Evolutionary conservation across 768 basidiomycete species (phyloP).

Genomic region (Amanita pallidorosea): DNA sequence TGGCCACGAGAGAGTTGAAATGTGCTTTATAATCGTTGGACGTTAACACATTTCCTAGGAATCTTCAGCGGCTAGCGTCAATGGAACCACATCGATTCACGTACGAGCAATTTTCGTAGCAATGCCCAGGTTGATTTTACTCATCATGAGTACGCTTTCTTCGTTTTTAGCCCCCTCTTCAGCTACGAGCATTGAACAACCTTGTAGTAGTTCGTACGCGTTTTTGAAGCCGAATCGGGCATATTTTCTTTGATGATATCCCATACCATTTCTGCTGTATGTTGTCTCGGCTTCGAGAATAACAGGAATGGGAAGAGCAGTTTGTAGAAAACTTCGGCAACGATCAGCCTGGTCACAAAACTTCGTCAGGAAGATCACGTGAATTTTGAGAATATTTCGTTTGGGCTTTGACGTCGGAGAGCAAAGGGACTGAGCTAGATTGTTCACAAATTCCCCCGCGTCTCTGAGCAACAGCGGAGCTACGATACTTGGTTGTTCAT

Average conservation of each 20-base stretch:
- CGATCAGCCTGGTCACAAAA: slow-evolving; percentile 20
- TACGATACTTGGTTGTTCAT: slow-evolving; percentile 37
- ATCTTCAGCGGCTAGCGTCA: not conserved
- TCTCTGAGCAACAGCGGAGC: slow-evolving; percentile 33
- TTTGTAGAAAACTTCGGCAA: slow-evolving; percentile 30
- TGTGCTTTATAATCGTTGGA: slow-evolving; percentile 35
- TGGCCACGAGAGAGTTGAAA: slow-evolving; percentile 37
- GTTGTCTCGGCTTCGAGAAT: slow-evolving; percentile 61
- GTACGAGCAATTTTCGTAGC: slow-evolving; percentile 58
- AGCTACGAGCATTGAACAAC: slow-evolving; percentile 38
- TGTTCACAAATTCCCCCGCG: slow-evolving; percentile 32
- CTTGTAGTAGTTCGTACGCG: slow-evolving; percentile 37
- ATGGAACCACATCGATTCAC: slow-evolving; percentile 8
- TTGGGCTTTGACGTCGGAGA: slow-evolving; percentile 32
- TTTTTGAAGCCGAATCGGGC: slow-evolving; percentile 7
- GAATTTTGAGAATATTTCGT: slow-evolving; percentile 40
- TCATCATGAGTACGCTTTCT: slow-evolving; percentile 28
- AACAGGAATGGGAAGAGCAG: slow-evolving; percentile 67
- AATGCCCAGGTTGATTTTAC: slow-evolving; percentile 39
- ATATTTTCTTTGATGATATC: slow-evolving; percentile 38
- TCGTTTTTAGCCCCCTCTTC: slow-evolving; percentile 20
- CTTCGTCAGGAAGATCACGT: slow-evolving; percentile 44
- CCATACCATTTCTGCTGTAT: slow-evolving; percentile 62
- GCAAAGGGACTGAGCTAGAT: slow-evolving; percentile 26
- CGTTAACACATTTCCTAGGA: slow-evolving; percentile 52